Percentiles rank a stretch among this genome's conserved stretches.
These are phyloP conservation scores for Pyracantha coccinea DNA, from an alignment of 331 rosid genomes.

Conservation along the genomic window DNA sequence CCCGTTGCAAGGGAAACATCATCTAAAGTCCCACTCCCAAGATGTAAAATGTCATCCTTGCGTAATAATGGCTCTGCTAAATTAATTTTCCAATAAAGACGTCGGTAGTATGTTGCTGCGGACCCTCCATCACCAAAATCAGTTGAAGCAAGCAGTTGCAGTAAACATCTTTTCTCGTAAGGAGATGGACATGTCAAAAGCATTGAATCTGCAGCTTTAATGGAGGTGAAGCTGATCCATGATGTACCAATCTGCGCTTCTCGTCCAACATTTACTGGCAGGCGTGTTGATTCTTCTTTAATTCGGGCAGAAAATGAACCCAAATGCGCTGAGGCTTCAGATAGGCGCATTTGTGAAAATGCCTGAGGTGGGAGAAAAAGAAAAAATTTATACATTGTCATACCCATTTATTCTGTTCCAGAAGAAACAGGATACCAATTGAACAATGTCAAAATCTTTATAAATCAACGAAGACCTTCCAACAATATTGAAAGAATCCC, in stretches of 20 bases:
- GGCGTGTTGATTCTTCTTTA: constrained; percentile 64
- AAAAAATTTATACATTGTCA: not conserved
- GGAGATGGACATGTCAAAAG: constrained; percentile 92
- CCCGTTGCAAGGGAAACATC: constrained; percentile 82
- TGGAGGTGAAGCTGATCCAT: constrained; percentile 87
- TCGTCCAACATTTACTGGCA: constrained; percentile 52
- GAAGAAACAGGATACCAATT: not conserved
- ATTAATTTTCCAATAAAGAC: constrained; percentile 79
- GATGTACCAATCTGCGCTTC: constrained; percentile 61
- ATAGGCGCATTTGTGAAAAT: constrained; percentile 90
- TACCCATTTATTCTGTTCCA: not conserved
- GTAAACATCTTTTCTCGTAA: constrained; percentile 87
- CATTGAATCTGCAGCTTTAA: constrained; percentile 84
- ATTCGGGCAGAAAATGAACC: constrained; percentile 93
- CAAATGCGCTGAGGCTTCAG: constrained; percentile 94
- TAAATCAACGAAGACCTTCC: not conserved
- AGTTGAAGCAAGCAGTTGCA: constrained; percentile 86
- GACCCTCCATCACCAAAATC: constrained; percentile 95
- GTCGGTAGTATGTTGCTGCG: constrained; percentile 53
- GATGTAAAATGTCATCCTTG: constrained; percentile 54
- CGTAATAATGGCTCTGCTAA: constrained; percentile 83
- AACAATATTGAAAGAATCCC: not conserved
- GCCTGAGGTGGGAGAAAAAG: constrained; percentile 39
- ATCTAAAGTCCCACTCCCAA: constrained; percentile 68
- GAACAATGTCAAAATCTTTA: not conserved